Evolutionary conservation across 2,329 filamentous ascomycete species (phyloP).

Genomic region (Aspergillus ustus): DNA sequence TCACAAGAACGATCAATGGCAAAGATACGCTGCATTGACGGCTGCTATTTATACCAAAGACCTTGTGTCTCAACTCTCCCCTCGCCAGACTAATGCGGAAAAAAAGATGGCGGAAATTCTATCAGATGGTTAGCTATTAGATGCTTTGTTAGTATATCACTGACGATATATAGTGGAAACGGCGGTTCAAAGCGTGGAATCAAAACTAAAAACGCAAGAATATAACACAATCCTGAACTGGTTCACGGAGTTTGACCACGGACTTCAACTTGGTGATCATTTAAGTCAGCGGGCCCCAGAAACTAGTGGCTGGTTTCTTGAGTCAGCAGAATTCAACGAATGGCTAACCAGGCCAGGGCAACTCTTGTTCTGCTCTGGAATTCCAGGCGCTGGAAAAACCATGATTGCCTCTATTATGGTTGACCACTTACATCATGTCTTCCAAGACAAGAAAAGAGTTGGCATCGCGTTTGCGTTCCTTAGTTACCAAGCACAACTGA

Average conservation of each 20-base stretch:
- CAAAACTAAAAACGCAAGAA: neutral
- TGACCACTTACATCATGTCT: neutral
- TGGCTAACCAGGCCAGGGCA: neutral
- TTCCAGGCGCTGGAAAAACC: conserved; percentile 3
- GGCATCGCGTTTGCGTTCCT: neutral
- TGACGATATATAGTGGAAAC: neutral
- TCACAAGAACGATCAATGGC: conserved; percentile 7
- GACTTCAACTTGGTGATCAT: neutral
- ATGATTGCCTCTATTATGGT: conserved; percentile 5
- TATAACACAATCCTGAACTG: neutral
- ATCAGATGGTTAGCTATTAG: neutral
- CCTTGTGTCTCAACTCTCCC: neutral
- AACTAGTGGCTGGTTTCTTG: neutral
- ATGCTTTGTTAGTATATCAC: neutral
- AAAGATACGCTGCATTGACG: neutral
- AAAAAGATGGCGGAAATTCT: neutral
- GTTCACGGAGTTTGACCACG: neutral
- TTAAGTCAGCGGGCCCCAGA: neutral
- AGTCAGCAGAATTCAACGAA: neutral
- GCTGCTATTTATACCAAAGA: conserved; percentile 10
- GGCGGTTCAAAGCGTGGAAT: neutral
- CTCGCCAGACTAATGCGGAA: neutral
- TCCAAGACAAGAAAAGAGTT: neutral
- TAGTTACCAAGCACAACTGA: neutral
- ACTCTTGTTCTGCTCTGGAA: conserved; percentile 2